These are phyloP conservation scores for Cystoisospora suis DNA, from an alignment of 169 alveolate genomes.

Conservation along the genomic window DNA sequence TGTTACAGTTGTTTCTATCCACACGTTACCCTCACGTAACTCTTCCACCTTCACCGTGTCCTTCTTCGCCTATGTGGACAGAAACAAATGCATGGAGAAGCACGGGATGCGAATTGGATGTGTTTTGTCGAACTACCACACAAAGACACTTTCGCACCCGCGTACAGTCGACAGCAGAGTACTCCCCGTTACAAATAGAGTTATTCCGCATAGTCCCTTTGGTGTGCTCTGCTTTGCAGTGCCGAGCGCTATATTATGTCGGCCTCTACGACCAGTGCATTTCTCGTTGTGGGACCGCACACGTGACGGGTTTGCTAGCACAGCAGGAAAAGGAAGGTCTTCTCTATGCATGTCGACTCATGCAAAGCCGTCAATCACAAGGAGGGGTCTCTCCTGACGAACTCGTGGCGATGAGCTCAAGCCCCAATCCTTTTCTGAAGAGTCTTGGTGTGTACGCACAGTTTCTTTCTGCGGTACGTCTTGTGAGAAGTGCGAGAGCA, in stretches of 20 bases:
- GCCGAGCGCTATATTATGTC: slow-evolving; percentile 5
- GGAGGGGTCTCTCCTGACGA: not conserved
- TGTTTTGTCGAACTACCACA: too few relatives aligned
- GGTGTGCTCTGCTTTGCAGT: not conserved
- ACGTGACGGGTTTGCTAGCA: slow-evolving; percentile 5
- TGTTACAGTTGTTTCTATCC: too few relatives aligned
- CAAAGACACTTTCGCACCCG: too few relatives aligned
- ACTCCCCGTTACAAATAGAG: too few relatives aligned
- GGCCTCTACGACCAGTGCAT: slow-evolving; percentile 14
- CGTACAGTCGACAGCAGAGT: too few relatives aligned
- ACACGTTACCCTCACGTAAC: too few relatives aligned
- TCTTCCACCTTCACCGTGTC: too few relatives aligned
- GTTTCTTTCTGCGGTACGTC: not conserved
- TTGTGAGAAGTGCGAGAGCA: too few relatives aligned
- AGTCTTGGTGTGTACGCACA: not conserved
- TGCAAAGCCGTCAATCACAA: not conserved
- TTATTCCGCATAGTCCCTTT: too few relatives aligned
- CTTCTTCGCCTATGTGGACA: too few relatives aligned
- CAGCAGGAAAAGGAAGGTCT: slow-evolving; percentile 30
- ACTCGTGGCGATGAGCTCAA: not conserved
- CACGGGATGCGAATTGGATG: too few relatives aligned
- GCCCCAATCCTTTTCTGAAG: slow-evolving; percentile 4
- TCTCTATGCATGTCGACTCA: slow-evolving; percentile 8
- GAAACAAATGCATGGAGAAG: too few relatives aligned
- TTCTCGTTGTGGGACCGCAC: slow-evolving; percentile 1